These are phyloP conservation scores for Puccinia polysora DNA, from an alignment of 1,284 basidiomycete species.

Conservation along the genomic window DNA sequence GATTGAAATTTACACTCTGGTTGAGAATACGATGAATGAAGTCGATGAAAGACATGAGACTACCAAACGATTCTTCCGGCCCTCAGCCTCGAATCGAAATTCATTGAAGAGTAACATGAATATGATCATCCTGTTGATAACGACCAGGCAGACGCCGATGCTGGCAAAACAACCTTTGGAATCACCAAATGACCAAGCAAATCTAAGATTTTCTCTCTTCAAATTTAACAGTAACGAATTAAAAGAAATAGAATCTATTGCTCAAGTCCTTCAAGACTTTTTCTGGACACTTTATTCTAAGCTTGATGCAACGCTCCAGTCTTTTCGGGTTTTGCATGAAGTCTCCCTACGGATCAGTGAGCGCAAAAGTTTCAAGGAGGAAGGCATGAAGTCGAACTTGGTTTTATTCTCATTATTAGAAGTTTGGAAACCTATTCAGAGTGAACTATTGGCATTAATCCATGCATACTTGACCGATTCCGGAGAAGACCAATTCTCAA, in stretches of 20 bases:
- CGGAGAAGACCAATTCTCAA: conserved; percentile 12
- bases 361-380: conserved; percentile 82
- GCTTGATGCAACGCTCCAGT: conserved; percentile 89
- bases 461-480: conserved; percentile 80
- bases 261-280: conserved; percentile 80
- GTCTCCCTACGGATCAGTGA: conserved; percentile 63
- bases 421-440: conserved; percentile 85
- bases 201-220: conserved; percentile 64
- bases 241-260: conserved; percentile 48
- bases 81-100: conserved; percentile 11
- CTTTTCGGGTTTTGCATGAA: conserved; percentile 84
- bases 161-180: conserved; percentile 30
- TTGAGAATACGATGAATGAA: conserved; percentile 83
- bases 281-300: conserved; percentile 99
- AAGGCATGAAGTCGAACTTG: conserved; percentile 66
- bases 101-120: conserved; percentile 19
- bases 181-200: conserved; percentile 53
- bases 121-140: conserved; percentile 25
- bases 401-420: conserved; percentile 71
- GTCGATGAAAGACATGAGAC: conserved; percentile 75
- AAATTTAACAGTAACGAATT: conserved; percentile 60
- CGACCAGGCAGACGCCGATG: conserved; percentile 7
- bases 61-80: conserved; percentile 37
- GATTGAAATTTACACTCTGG: conserved; percentile 75
- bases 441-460: conserved; percentile 81